A percentile compares a stretch with the other conserved stretches of the same genome.
These are phyloP conservation scores for Funneliformis geosporum DNA, from an alignment of 192 early-diverging fungal species.

Conservation along the genomic window DNA sequence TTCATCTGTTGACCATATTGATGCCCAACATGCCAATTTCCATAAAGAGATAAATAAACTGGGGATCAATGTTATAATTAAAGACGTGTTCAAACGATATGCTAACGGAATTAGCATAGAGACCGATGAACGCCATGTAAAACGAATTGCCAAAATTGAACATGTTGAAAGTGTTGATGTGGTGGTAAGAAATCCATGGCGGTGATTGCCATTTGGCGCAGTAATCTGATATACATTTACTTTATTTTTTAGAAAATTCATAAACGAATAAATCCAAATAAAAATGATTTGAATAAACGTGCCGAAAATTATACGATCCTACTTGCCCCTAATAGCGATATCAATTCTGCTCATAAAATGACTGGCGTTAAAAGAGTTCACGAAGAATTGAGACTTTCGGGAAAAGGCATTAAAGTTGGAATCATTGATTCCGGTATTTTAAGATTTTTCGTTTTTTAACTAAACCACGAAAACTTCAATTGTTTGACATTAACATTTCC, in stretches of 20 bases:
- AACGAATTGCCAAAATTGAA: background rate
- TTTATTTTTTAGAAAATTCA: background rate
- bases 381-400: constrained; percentile 37
- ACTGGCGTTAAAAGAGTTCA: constrained; percentile 56
- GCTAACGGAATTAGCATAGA: too few relatives aligned
- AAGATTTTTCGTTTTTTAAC: too few relatives aligned
- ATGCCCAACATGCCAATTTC: too few relatives aligned
- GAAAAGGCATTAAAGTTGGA: constrained; percentile 56
- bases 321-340: background rate
- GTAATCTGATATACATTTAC: background rate
- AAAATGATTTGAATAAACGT: background rate
- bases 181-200: background rate
- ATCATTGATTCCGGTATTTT: constrained; percentile 63
- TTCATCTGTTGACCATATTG: too few relatives aligned
- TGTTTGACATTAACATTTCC: too few relatives aligned
- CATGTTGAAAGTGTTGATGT: background rate
- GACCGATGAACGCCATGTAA: too few relatives aligned
- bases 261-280: background rate
- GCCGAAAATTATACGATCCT: background rate
- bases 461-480: background rate
- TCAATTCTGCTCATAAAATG: constrained; percentile 41
- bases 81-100: too few relatives aligned
- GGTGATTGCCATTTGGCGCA: too few relatives aligned
- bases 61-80: too few relatives aligned
- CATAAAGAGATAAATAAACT: too few relatives aligned